Conservation (phyloP, 495 filamentous ascomycete species). For the Mycothermus thermophilus region DNA sequence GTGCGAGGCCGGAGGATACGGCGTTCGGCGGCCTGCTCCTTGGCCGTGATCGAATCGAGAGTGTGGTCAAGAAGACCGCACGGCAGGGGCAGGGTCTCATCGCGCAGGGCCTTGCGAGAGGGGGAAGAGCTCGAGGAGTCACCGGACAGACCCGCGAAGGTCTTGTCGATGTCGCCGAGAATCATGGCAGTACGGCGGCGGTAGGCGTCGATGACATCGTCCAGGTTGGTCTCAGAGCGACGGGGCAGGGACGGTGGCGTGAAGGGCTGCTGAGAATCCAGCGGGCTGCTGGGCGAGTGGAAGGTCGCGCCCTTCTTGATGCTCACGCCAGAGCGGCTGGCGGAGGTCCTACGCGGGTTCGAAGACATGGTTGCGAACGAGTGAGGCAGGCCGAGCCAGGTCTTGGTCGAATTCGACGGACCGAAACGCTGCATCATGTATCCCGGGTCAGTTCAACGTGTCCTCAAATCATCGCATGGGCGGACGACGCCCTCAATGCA, state of each 20-base stretch:
- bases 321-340: constrained; percentile 36
- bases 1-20: constrained; percentile 36
- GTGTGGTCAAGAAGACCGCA: constrained; percentile 37
- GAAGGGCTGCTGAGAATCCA: constrained; percentile 31
- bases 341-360: constrained; percentile 37
- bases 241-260: constrained; percentile 39
- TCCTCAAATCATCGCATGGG: constrained; percentile 8
- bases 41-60: constrained; percentile 28
- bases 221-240: constrained; percentile 48
- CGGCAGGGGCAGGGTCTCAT: constrained; percentile 38
- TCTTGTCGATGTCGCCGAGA: constrained; percentile 36
- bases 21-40: constrained; percentile 26
- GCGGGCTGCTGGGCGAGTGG: constrained; percentile 37
- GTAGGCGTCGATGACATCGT: constrained; percentile 45
- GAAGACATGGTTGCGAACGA: constrained; percentile 31
- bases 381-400: constrained; percentile 16
- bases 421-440: constrained; percentile 13
- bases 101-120: constrained; percentile 22
- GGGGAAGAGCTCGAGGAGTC: constrained; percentile 16
- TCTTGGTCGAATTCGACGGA: constrained; percentile 11
- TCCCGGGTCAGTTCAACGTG: constrained; percentile 16
- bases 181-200: constrained; percentile 40
- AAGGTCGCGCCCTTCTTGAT: constrained; percentile 55
- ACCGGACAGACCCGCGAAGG: constrained; percentile 21
- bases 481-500: constrained; percentile 6